Percentiles rank a stretch among this genome's conserved stretches.
These are phyloP conservation scores for Aspergillus tubingensis DNA, from an alignment of 2,329 filamentous ascomycete species.

Conservation along the genomic window DNA sequence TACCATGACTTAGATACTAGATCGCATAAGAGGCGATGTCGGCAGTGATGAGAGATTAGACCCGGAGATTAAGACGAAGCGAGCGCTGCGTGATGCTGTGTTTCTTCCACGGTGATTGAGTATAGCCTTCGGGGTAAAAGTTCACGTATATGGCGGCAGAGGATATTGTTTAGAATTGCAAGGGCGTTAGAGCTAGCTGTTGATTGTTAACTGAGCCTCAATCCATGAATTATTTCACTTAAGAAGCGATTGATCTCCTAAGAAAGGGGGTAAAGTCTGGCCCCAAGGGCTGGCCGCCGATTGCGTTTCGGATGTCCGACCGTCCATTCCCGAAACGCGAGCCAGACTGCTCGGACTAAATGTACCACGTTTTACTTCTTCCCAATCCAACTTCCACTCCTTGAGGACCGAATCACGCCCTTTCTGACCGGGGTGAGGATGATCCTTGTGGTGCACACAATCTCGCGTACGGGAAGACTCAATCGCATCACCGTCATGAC, in stretches of 20 bases:
- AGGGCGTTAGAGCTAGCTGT: not conserved
- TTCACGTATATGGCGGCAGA: not conserved
- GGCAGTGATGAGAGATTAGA: constrained; percentile 4
- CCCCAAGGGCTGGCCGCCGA: not conserved
- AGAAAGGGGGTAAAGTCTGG: not conserved
- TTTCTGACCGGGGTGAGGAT: not conserved
- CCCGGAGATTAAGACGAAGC: not conserved
- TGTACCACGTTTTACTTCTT: not conserved
- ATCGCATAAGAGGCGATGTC: constrained; percentile 3
- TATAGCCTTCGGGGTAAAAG: not conserved
- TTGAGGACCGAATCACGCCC: not conserved
- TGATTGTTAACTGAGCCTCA: not conserved
- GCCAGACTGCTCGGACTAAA: not conserved
- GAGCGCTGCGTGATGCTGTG: not conserved
- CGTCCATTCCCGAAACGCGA: not conserved
- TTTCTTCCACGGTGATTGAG: not conserved
- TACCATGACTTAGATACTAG: constrained; percentile 7
- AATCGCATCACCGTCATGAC: constrained; percentile 1
- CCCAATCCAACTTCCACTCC: not conserved
- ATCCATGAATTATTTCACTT: not conserved
- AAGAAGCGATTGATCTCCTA: not conserved
- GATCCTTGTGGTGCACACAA: not conserved
- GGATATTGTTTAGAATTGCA: not conserved
- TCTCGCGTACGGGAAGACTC: not conserved
- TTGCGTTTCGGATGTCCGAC: not conserved